These are phyloP conservation scores for Schizophyllum amplum DNA, from an alignment of 1,284 basidiomycete species.

Conservation along the genomic window DNA sequence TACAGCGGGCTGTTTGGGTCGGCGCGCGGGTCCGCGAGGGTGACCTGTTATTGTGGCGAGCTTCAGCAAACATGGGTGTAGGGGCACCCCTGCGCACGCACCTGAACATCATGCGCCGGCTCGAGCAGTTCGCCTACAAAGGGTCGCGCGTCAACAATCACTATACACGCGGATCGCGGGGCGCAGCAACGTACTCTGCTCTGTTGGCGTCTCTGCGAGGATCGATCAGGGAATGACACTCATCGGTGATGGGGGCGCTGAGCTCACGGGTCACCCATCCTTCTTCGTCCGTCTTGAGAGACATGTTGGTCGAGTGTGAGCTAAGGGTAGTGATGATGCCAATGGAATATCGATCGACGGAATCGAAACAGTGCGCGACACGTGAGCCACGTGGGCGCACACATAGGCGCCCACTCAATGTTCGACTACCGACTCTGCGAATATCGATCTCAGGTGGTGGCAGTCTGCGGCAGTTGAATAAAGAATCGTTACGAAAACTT, in stretches of 20 bases:
- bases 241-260: not conserved
- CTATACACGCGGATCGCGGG: constrained; percentile 5
- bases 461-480: too few species aligned
- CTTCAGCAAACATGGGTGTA: too few species aligned
- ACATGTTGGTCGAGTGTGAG: not conserved
- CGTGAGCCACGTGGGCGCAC: too few species aligned
- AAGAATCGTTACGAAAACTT: too few species aligned
- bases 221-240: too few species aligned
- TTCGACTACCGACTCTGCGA: too few species aligned
- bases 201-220: not conserved
- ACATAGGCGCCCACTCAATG: too few species aligned
- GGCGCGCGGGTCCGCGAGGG: constrained; percentile 93
- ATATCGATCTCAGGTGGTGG: too few species aligned
- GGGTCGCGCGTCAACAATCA: not conserved
- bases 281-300: not conserved
- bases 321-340: too few species aligned
- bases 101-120: not conserved
- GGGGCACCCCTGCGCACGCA: not conserved
- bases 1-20: constrained; percentile 95
- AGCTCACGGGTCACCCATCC: not conserved
- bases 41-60: constrained; percentile 61
- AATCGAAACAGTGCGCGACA: too few species aligned
- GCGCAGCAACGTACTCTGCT: not conserved
- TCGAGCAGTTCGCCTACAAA: not conserved
- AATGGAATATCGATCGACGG: not conserved